These are phyloP conservation scores for Penicillium turbatum DNA, from an alignment of 495 filamentous ascomycete genomes.

Conservation along the genomic window DNA sequence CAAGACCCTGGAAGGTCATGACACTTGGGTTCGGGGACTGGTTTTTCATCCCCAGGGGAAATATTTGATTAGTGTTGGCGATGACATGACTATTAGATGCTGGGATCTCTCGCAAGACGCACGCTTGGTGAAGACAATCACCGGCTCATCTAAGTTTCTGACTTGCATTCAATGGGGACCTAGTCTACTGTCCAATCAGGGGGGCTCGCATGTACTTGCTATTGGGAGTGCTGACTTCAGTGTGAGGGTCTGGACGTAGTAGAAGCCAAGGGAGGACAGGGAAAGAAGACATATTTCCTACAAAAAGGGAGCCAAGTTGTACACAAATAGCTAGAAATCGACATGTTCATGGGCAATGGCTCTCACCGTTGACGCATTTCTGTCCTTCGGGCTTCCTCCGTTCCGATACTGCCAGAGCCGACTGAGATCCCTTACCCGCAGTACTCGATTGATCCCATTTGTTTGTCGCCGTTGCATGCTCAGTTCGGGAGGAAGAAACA, in stretches of 20 bases:
- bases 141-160: conserved; percentile 72
- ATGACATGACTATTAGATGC: conserved; percentile 86
- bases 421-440: conserved; percentile 64
- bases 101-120: conserved; percentile 92
- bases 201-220: too few relatives aligned
- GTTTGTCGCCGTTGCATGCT: not conserved
- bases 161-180: conserved; percentile 85
- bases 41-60: conserved; percentile 88
- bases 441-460: not conserved
- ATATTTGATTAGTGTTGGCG: conserved; percentile 73
- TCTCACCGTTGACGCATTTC: not conserved
- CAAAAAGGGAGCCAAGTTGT: not conserved
- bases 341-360: not conserved
- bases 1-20: conserved; percentile 84
- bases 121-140: conserved; percentile 73
- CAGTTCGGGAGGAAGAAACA: not conserved
- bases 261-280: not conserved
- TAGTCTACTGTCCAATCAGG: conserved; percentile 36
- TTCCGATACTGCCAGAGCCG: conserved; percentile 71
- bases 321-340: not conserved
- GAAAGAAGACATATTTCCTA: not conserved
- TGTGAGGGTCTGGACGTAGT: not conserved
- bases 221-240: not conserved
- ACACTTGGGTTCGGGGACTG: conserved; percentile 85
- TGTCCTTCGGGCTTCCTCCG: conserved; percentile 50